Percentiles rank a stretch among this genome's conserved stretches.
These are phyloP conservation scores for Chernovozyma sophiae-reginae DNA, from an alignment of 1,139 yeast species.

Conservation along the genomic window DNA sequence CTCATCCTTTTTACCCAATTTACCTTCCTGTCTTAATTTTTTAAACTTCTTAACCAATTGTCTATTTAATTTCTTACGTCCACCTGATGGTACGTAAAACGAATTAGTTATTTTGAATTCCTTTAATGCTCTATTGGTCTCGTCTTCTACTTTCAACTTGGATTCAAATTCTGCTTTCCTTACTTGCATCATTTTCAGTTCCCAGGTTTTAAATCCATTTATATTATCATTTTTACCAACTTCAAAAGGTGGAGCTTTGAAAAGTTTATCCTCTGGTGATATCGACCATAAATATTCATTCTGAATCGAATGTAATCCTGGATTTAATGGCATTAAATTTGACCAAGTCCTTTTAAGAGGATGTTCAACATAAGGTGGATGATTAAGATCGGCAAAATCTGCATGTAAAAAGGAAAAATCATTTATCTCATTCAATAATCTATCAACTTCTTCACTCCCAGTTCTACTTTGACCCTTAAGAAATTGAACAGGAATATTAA, in stretches of 20 bases:
- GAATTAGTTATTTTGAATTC: constrained; percentile 17
- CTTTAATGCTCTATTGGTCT: constrained; percentile 16
- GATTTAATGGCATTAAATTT: constrained; percentile 38
- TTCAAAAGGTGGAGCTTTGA: constrained; percentile 38
- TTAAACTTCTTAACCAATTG: constrained; percentile 26
- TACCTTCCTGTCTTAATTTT: constrained; percentile 23
- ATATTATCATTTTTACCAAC: constrained; percentile 12
- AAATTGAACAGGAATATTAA: constrained; percentile 29
- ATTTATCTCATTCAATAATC: constrained; percentile 22
- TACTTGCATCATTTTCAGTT: constrained; percentile 18
- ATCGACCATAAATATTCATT: constrained; percentile 42
- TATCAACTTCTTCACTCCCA: constrained; percentile 23
- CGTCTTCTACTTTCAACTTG: constrained; percentile 14
- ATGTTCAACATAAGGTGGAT: constrained; percentile 25
- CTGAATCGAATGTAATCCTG: constrained; percentile 31
- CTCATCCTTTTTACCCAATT: constrained; percentile 14
- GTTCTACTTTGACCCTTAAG: constrained; percentile 20
- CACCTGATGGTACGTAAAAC: constrained; percentile 16
- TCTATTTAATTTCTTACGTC: constrained; percentile 30
- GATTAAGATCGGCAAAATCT: constrained; percentile 5
- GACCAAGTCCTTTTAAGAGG: constrained; percentile 37
- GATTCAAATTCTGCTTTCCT: constrained; percentile 10
- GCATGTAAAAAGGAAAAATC: constrained; percentile 5
- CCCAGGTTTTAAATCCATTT: constrained; percentile 38
- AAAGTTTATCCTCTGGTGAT: constrained; percentile 32